A percentile compares a stretch with the other conserved stretches of the same genome.
Evolutionary conservation across 2,329 filamentous ascomycete species (phyloP).

Genomic region (Metarhizium anisopliae): DNA sequence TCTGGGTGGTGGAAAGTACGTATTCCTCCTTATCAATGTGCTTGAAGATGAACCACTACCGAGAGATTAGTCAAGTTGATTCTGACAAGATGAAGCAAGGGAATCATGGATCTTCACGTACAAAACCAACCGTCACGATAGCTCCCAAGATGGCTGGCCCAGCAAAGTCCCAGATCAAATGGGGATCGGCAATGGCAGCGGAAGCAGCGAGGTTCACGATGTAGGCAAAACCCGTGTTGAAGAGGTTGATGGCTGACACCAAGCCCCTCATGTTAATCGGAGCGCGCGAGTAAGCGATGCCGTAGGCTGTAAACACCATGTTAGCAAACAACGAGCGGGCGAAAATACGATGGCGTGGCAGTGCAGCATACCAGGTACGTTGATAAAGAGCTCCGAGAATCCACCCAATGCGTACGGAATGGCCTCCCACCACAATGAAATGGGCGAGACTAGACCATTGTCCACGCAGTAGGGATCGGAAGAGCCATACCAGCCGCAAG

Average conservation of each 20-base stretch:
- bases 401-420: slow-evolving; percentile 18
- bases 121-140: slow-evolving; percentile 33
- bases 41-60: slow-evolving; percentile 10
- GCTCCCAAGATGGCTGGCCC: slow-evolving; percentile 36
- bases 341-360: neutral
- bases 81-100: neutral
- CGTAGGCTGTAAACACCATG: slow-evolving; percentile 26
- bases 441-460: slow-evolving; percentile 14
- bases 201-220: slow-evolving; percentile 35
- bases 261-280: slow-evolving; percentile 42
- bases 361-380: slow-evolving; percentile 12
- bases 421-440: slow-evolving; percentile 16
- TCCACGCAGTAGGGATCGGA: slow-evolving; percentile 13
- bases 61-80: neutral
- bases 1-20: slow-evolving; percentile 14
- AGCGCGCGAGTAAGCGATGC: slow-evolving; percentile 41
- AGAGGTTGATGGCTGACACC: slow-evolving; percentile 39
- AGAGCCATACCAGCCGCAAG: slow-evolving; percentile 29
- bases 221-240: slow-evolving; percentile 37
- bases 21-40: slow-evolving; percentile 17
- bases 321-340: neutral
- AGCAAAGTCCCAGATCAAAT: slow-evolving; percentile 41
- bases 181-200: slow-evolving; percentile 37
- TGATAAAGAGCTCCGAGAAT: slow-evolving; percentile 19
- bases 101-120: neutral